Base-by-base conservation (phyloP, 1,284 basidiomycete genomes). In the Ustilago trichophora region DNA sequence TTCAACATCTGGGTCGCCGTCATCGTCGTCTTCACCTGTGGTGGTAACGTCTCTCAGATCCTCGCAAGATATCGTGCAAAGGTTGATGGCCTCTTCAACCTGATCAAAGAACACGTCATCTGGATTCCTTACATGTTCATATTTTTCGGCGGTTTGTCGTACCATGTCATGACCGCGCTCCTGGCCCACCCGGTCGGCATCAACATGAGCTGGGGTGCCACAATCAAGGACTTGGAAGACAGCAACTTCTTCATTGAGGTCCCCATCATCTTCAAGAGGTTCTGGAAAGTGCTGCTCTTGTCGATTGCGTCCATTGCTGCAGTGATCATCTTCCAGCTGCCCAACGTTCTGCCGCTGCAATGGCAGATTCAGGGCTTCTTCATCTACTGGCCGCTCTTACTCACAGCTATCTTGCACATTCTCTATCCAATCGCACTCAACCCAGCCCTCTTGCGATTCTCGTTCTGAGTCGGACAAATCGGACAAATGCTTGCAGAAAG, bases 211-310 rank as follows among this genome's bases (percentile, higher is more conserved):
- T 92, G 90, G 90, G 87, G 57, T 8, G 55, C 73, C 0, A 76
- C 73, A 19, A 26, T 60, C 64, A 74, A 76, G 63, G 68, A 72
- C 22, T 29, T 75, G 26, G 63, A 66, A 19, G 58, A 73, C 27
- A 47, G 46, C 42, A 92, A 92, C 81, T 92, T 93, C 84, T 93
- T 91, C 87, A 86, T 89, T 47, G 91, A 93, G 80, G 88, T 92
- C 8, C 92, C 92, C 0, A 87, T 86, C 60, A 92, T 92, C 79
- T 83, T 72, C 32, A 56, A 57, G 38, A 29, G 62, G 13, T 70
- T 71, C 58, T 76, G 72, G 69, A 45, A 50, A 31, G 84, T 87
- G 3, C 45, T 93, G 56, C 55, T 87, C 22, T 62, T 91, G 34
- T 83, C 77, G 45, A 87, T 90, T 83, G 80, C 86, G 46, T 77